Base-by-base conservation (phyloP, 2,329 filamentous ascomycete genomes). In the Clarireedia sp. region DNA sequence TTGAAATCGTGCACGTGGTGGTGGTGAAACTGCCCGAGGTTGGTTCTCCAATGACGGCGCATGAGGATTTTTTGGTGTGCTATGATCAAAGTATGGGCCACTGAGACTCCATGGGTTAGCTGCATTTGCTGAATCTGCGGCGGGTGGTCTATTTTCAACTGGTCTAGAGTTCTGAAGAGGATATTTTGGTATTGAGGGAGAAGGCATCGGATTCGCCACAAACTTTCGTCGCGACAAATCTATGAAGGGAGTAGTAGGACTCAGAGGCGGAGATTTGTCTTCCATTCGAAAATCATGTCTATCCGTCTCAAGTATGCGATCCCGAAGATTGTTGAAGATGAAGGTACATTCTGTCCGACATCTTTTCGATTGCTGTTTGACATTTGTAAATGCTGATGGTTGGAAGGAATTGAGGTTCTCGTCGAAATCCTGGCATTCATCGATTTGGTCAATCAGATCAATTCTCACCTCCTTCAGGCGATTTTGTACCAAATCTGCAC, bases 401-500 rank as follows among this genome's bases (percentile, higher is more conserved):
- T 63, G 59, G 51, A 67, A 68, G 3, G 57, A 59, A 19, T 62
- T 57, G 16, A 59, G 60, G 17, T 65, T 61, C 23, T 68, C 65
- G 36, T 66, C 64, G 33, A 63, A 64, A 44, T 64, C 64, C 36
- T 62, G 55, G 38, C 60, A 64, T 23, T 61, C 61, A 51, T 65
- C 61, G 33, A 66, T 63, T 45, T 60, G 62, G 40, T 67, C 65
- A 17, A 63, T 60, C 1, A 68, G 47, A 36, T 64, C 63, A 47
- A 62, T 64, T 40, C 60, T 63, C 8, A 68, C 50, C 37, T 66
- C 58, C 45, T 66, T 67, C 19, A 68, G 54, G 45, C 54, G 58
- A 37, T 52, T 58, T 43, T 59, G 57, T 23, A 63, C 62, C n/a
- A 55, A 41, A 55, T 60, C 66, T 67, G 48, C 3, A 54, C 24